Conservation (phyloP, 306 rosid species). For the Medicago arabica region DNA sequence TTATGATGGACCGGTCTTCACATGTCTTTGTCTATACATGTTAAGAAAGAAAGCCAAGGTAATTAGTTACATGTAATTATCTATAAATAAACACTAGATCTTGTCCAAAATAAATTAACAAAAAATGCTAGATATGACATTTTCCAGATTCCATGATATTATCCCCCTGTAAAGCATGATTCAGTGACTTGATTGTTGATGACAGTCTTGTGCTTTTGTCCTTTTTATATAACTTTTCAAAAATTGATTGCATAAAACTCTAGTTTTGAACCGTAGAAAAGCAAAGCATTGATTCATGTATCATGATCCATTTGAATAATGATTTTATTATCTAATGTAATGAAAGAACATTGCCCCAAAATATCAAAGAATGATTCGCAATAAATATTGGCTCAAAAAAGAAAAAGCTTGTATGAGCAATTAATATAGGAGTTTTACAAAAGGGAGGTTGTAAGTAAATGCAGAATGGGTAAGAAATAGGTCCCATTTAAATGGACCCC, state of each 20-base stretch:
- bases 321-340: neutral
- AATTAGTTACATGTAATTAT: slow-evolving; percentile 15
- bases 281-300: neutral
- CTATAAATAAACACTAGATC: slow-evolving; percentile 19
- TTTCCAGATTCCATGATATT: slow-evolving; percentile 6
- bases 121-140: neutral
- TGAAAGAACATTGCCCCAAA: neutral
- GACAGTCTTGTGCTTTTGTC: neutral
- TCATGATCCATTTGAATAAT: neutral
- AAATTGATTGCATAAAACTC: slow-evolving; percentile 5
- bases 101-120: neutral
- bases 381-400: slow-evolving; percentile 39
- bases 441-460: slow-evolving; percentile 42
- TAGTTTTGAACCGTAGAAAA: slow-evolving; percentile 23
- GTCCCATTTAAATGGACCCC: slow-evolving; percentile 42
- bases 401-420: slow-evolving; percentile 26
- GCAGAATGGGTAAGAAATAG: slow-evolving; percentile 39
- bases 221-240: slow-evolving; percentile 3
- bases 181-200: slow-evolving; percentile 1
- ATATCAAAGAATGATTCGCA: slow-evolving; percentile 20
- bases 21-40: neutral
- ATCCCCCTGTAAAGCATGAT: slow-evolving; percentile 27
- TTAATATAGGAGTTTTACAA: slow-evolving; percentile 35
- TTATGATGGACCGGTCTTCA: neutral
- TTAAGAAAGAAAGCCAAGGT: neutral